phyloP scores from a whole-genome alignment of 148 eudicot genomes.

The Mesembryanthemum crystallinum region DNA sequence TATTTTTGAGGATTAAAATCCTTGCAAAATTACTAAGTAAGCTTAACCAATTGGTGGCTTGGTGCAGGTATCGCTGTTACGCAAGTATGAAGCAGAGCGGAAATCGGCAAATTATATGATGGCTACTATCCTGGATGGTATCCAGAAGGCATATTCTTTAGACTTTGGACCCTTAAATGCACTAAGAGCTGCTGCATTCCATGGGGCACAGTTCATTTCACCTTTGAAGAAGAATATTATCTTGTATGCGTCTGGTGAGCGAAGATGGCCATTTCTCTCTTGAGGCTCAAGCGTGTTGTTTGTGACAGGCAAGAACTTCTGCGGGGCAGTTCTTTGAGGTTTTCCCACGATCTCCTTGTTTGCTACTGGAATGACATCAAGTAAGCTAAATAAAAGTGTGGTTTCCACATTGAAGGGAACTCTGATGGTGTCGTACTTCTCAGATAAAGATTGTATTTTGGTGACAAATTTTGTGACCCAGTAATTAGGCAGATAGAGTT shows the following conservation, averaged over 20 bases:
- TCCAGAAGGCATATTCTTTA: slow-evolving; percentile 84
- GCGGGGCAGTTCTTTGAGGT: neutral
- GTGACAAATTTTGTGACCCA: neutral
- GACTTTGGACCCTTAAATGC: slow-evolving; percentile 83
- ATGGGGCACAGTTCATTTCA: slow-evolving; percentile 70
- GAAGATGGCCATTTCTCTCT: slow-evolving; percentile 60
- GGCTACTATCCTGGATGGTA: slow-evolving; percentile 86
- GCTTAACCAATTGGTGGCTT: slow-evolving; percentile 10
- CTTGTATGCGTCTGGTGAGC: slow-evolving; percentile 84
- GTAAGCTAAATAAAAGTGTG: neutral
- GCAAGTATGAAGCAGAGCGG: slow-evolving; percentile 81
- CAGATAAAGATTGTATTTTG: neutral
- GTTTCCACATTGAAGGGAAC: neutral
- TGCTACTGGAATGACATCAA: neutral
- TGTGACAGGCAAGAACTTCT: neutral
- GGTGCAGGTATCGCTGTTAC: slow-evolving; percentile 55
- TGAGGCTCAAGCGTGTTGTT: slow-evolving; percentile 26
- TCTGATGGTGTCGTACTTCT: neutral
- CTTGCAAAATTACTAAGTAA: neutral
- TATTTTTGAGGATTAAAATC: neutral
- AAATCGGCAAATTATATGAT: slow-evolving; percentile 70
- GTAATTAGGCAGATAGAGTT: neutral
- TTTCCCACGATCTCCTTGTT: neutral
- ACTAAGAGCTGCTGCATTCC: slow-evolving; percentile 80
- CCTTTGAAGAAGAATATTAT: slow-evolving; percentile 81